Evolutionary conservation across 805 yeast species (phyloP), one percentile per base, ranked within the genome.

Genomic region (Jamesozyma piceae): DNA sequence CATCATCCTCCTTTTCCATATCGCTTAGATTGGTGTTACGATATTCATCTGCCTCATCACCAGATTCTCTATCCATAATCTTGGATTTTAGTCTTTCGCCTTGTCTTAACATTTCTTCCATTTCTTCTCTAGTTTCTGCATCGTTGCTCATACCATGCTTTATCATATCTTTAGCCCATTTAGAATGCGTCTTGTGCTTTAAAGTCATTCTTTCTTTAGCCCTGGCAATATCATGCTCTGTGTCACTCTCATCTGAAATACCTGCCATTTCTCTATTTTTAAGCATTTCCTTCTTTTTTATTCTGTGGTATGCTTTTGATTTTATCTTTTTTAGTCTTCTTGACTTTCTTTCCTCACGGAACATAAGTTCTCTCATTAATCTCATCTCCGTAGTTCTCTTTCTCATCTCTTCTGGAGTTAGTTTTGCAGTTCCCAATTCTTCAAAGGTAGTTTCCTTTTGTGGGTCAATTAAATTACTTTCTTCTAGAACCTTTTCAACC

Each of bases 331-430:
- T 90, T 55, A 92, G 73, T 53, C 98, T 75, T 63, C 77, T 88
- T 9, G 97, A 89, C 56, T 85, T 81, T 57, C 80, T 76, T 67
- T 90, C 97, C 55, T 90, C 97, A 54, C 97, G 74, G 68, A 88
- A 92, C 95, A 90, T 86, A 49, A 90, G 74, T 59, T 92, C 98
- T 49, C 98, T 75, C 96, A 88, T 87, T 56, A 83, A 65, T 52
- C 97, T 75, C 52, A 90, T 71, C 64, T 90, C 95, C 45, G 77
- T 75, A 6, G 92, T 81, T 46, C 94, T 73, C 58, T 79, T 77
- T 43, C 69, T 66, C 67, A 90, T 65, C 39, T 92, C 97, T 47
- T 83, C 94, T 22, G 80, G 75, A 0, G 92, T 73, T 62, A 90
- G 65, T 55, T 82, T 80, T 1, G 95, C 88, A 2, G 84, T 77